Evolutionary conservation across 805 yeast genomes (phyloP).

Genomic region (Phaffomyces opuntiae): DNA sequence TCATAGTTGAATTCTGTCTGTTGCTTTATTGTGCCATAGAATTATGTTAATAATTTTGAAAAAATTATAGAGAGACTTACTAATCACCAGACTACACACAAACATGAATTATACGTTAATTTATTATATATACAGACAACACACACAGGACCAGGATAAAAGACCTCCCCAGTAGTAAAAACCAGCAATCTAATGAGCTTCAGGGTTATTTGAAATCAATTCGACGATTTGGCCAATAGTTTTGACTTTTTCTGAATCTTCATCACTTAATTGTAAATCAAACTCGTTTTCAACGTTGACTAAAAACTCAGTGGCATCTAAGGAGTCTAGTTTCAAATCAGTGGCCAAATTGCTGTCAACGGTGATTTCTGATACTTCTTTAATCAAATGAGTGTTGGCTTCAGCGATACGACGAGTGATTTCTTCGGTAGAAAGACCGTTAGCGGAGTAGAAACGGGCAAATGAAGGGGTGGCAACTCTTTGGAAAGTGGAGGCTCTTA

Average conservation of each 20-base stretch:
- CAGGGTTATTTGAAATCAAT: conserved; percentile 67
- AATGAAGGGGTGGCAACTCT: conserved; percentile 20
- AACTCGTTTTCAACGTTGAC: conserved; percentile 95
- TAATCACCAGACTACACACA: too few relatives aligned
- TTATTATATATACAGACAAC: background rate
- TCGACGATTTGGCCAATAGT: conserved; percentile 91
- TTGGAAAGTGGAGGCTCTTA: conserved; percentile 30
- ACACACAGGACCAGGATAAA: too few relatives aligned
- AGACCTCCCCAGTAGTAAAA: too few relatives aligned
- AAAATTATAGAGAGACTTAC: too few relatives aligned
- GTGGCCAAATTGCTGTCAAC: conserved; percentile 31
- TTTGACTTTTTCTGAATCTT: conserved; percentile 88
- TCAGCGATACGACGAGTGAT: conserved; percentile 76
- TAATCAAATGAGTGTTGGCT: conserved; percentile 62
- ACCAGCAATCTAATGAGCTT: conserved; percentile 23
- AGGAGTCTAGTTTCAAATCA: conserved; percentile 85
- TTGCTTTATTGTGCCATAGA: background rate
- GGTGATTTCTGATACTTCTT: conserved; percentile 41
- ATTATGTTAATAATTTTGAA: background rate
- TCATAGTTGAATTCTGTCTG: background rate
- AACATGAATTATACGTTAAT: background rate
- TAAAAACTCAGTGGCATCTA: conserved; percentile 91
- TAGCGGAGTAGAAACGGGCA: conserved; percentile 47
- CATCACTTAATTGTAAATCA: conserved; percentile 80
- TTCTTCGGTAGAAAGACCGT: conserved; percentile 67